phyloP scores from a whole-genome alignment of 805 yeast species.

The Candida ortonii region DNA sequence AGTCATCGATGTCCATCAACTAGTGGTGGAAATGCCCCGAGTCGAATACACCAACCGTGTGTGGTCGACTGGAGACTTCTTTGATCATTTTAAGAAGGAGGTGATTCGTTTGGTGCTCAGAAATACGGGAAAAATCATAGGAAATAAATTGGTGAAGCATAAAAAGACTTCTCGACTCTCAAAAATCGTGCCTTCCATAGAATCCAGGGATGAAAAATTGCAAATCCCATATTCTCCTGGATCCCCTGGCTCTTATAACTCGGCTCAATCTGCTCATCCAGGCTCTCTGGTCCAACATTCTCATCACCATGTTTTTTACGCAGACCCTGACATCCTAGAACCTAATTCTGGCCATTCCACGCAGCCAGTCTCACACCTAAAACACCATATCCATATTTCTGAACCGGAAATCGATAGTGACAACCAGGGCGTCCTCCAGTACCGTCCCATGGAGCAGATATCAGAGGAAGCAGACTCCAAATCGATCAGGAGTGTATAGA shows the following conservation, averaged over 20 bases:
- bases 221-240: too few species aligned
- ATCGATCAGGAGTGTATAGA: too few species aligned
- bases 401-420: too few species aligned
- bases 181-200: too few species aligned
- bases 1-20: conserved; percentile 71
- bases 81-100: conserved; percentile 58
- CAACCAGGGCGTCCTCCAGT: too few species aligned
- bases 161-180: too few species aligned
- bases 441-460: too few species aligned
- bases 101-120: conserved; percentile 51
- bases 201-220: too few species aligned
- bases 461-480: too few species aligned
- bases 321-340: conserved; percentile 28
- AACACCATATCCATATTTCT: too few species aligned
- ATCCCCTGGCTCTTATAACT: too few species aligned
- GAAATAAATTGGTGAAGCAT: conserved; percentile 57
- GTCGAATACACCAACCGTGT: conserved; percentile 57
- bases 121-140: conserved; percentile 74
- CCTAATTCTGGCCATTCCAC: conserved; percentile 6
- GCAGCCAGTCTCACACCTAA: too few species aligned
- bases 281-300: not conserved
- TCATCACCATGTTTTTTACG: conserved; percentile 1
- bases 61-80: conserved; percentile 72
- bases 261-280: not conserved
- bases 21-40: conserved; percentile 63